Base-by-base conservation (phyloP, 306 rosid species). In the Trifolium fragiferum region DNA sequence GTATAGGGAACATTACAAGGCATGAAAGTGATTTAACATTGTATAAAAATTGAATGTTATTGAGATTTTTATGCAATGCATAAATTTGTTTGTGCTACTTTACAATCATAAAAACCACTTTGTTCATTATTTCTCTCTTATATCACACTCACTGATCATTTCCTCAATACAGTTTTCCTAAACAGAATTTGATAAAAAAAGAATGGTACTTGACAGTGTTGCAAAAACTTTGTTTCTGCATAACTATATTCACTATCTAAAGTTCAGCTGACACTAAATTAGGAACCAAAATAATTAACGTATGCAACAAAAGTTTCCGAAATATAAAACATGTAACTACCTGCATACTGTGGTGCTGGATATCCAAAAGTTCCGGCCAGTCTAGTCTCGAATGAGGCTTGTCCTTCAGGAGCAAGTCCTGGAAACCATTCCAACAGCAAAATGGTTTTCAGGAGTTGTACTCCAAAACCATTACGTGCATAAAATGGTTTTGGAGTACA, bases 361-460 rank as follows among this genome's bases (percentile, higher is more conserved):
- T 91, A 94, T 18, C 98, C 98, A 62, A 94, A 94, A 49, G 98
- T 94, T 81, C 98, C 98, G 0, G 98, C 98, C 44, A 91, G 85
- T 76, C 91, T 85, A 4, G 97, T 94, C 78, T 83, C 95, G 8
- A 94, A 76, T 0, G 98, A 94, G 51, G 86, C 71, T 41, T 88
- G 89, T 75, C 97, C 98, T 78, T 89, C 98, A 0, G 98, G 97
- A 27, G 96, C 97, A 20, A 91, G 98, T 7, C 98, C n/a, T n/a
- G n/a, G n/a, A 93, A 60, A 94, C 97, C 69, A 94, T 79, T 66
- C 98, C 98, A 74, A 94, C n/a, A n/a, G n/a, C n/a, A n/a, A n/a
- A n/a, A n/a, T n/a, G n/a, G n/a, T n/a, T n/a, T n/a, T n/a, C n/a
- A n/a, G n/a, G n/a, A n/a, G n/a, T n/a, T n/a, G n/a, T n/a, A n/a